A percentile compares a stretch with the other conserved stretches of the same genome.
These are phyloP conservation scores for Talaromyces sp. DNA, from an alignment of 2,329 filamentous ascomycete genomes.

Conservation along the genomic window DNA sequence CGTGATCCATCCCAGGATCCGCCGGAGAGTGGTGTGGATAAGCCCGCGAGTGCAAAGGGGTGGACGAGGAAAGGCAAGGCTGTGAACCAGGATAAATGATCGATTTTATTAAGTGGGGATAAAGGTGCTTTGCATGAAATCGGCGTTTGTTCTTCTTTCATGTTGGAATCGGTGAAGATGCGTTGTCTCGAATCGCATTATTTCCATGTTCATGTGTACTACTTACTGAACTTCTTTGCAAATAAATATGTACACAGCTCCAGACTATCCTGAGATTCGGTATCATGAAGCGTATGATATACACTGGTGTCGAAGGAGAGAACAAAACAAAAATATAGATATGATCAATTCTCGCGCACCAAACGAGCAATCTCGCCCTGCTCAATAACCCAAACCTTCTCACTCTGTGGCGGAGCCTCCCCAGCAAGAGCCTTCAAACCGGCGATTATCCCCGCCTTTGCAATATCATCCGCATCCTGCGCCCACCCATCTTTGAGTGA, in stretches of 20 bases:
- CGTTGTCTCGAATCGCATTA: neutral
- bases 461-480: slow-evolving; percentile 71
- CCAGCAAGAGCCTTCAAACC: slow-evolving; percentile 41
- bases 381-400: slow-evolving; percentile 40
- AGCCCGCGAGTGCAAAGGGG: slow-evolving; percentile 40
- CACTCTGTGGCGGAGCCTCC: slow-evolving; percentile 36
- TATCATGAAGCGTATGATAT: neutral
- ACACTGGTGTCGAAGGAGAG: neutral
- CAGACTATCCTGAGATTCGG: neutral
- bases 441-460: slow-evolving; percentile 40
- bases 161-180: neutral
- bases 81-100: slow-evolving; percentile 16
- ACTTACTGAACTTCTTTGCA: neutral
- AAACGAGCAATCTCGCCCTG: slow-evolving; percentile 39
- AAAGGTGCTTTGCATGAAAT: neutral
- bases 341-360: slow-evolving; percentile 26
- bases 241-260: neutral
- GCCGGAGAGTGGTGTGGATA: slow-evolving; percentile 39
- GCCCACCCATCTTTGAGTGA: slow-evolving; percentile 62
- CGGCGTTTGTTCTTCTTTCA: neutral
- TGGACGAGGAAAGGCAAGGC: slow-evolving; percentile 33
- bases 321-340: neutral
- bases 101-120: neutral
- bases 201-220: neutral
- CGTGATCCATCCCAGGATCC: slow-evolving; percentile 45